Evolutionary conservation across 1,284 basidiomycete genomes (phyloP), one percentile per base, ranked within the genome.

Genomic region (Coriolopsis trogii): DNA sequence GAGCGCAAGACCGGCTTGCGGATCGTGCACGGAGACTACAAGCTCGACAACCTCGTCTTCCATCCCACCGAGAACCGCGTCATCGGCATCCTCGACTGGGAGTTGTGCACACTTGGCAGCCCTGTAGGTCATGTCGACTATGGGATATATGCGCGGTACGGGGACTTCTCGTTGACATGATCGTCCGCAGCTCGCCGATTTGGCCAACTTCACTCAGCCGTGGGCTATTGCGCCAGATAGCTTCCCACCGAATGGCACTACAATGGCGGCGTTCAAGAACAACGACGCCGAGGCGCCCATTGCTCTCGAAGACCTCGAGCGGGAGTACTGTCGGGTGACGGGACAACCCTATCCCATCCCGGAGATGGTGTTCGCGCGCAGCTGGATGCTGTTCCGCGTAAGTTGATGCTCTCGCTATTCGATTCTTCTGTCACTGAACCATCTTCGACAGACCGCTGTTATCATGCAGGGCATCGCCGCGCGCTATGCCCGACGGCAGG

Each of bases 51-150:
- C 67, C 70, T 98, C 60, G 83, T 98, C 55, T 98, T 95, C 72
- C 95, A 98, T 66, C 90, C 91, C 0, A 94, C 88, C 2, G 88
- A 97, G 71, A 92, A 95, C 52, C 77, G 84, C 39, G 94, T 98
- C 2, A 95, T 98, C 62, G 95, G 93, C 2, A 93, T 98, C 37
- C 73, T 98, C 41, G 95, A 98, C 68, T 98, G 95, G 95, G 95
- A 98, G 67, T 74, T 98, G 31, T 95, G 92, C 63, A 98, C 96
- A 1, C 78, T 97, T 15, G 93, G 93, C 7, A 92, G 88, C 63
- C 89, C 90, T 26, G 86, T 91, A 65, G 37, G 79, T 47, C 30
- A 1, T 8, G 15, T 37, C 70, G 33, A 33, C 12, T n/a, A n/a
- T n/a, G n/a, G 23, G 40, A 12, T 9, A 23, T 15, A 24, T 12